phyloP scores from a whole-genome alignment of 2,329 filamentous ascomycete genomes.

The Trichoderma koningii region DNA sequence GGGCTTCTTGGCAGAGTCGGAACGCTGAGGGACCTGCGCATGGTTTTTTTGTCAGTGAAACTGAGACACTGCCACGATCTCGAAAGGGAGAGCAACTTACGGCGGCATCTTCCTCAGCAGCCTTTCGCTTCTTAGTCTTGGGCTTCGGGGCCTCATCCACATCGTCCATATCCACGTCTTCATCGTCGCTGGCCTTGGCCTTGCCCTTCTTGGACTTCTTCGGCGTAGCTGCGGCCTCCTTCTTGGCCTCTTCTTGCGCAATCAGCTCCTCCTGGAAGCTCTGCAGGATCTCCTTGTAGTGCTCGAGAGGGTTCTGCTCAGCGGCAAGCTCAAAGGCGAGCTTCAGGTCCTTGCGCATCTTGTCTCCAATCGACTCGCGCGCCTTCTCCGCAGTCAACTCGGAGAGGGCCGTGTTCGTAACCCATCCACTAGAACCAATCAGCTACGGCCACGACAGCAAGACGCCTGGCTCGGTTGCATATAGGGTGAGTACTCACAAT shows the following conservation, averaged over 20 bases:
- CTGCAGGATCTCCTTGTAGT: constrained; percentile 80
- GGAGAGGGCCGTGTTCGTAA: constrained; percentile 78
- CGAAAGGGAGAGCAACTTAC: constrained; percentile 36
- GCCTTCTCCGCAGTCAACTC: constrained; percentile 75
- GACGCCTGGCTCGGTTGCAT: constrained; percentile 2
- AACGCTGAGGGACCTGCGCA: constrained; percentile 56
- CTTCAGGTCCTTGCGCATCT: constrained; percentile 77
- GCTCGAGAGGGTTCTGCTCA: constrained; percentile 72
- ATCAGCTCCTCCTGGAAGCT: constrained; percentile 67
- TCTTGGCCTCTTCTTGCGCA: constrained; percentile 54
- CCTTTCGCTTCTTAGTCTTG: constrained; percentile 76
- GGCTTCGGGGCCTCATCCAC: constrained; percentile 68
- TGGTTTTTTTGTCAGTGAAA: constrained; percentile 7
- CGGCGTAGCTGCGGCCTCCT: constrained; percentile 45
- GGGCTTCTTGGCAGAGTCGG: constrained; percentile 67
- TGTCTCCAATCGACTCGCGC: constrained; percentile 67
- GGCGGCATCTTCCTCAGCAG: constrained; percentile 68
- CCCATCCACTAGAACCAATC: constrained; percentile 72
- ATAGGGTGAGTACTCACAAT: constrained; percentile 69
- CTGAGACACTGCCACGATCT: background rate
- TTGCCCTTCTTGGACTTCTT: constrained; percentile 51
- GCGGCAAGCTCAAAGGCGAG: constrained; percentile 79
- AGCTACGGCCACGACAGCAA: constrained; percentile 26
- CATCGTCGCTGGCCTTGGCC: constrained; percentile 54
- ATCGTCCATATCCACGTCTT: constrained; percentile 64